Conservation (phyloP, 345 rosid genomes). For the Populus nigra region DNA sequence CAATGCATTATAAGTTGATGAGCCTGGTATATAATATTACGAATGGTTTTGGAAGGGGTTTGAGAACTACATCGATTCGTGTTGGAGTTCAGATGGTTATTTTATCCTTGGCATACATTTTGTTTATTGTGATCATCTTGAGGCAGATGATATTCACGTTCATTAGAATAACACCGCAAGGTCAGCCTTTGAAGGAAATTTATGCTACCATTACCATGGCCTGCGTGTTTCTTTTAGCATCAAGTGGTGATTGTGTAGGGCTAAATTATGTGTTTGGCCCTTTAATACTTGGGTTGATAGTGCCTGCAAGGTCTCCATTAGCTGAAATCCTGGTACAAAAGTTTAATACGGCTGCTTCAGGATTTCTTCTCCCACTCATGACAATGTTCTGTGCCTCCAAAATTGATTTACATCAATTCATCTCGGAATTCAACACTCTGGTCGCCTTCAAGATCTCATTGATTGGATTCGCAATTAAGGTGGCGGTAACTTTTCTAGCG, state of each 20-base stretch:
- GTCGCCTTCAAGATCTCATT: background rate
- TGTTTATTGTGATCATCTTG: background rate
- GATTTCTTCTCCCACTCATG: conserved; percentile 23
- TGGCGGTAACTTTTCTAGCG: background rate
- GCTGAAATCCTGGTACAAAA: conserved; percentile 22
- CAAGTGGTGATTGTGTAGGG: conserved; percentile 23
- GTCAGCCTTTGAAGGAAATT: conserved; percentile 16
- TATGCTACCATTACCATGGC: conserved; percentile 2
- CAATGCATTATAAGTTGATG: conserved; percentile 16
- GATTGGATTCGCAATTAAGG: conserved; percentile 9
- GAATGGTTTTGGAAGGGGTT: background rate
- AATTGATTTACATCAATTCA: conserved; percentile 11
- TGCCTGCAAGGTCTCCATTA: conserved; percentile 33
- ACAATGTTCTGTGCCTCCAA: conserved; percentile 12
- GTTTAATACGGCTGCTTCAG: conserved; percentile 16
- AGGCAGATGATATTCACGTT: conserved; percentile 20
- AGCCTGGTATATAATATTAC: background rate
- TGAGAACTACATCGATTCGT: background rate
- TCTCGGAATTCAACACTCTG: background rate
- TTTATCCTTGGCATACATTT: background rate
- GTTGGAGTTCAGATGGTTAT: background rate
- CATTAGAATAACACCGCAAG: conserved; percentile 24
- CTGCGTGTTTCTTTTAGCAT: conserved; percentile 2
- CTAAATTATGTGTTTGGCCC: conserved; percentile 17
- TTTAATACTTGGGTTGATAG: conserved; percentile 23